phyloP scores from a whole-genome alignment of 2,329 filamentous ascomycete genomes.

The Beauveria varroae region DNA sequence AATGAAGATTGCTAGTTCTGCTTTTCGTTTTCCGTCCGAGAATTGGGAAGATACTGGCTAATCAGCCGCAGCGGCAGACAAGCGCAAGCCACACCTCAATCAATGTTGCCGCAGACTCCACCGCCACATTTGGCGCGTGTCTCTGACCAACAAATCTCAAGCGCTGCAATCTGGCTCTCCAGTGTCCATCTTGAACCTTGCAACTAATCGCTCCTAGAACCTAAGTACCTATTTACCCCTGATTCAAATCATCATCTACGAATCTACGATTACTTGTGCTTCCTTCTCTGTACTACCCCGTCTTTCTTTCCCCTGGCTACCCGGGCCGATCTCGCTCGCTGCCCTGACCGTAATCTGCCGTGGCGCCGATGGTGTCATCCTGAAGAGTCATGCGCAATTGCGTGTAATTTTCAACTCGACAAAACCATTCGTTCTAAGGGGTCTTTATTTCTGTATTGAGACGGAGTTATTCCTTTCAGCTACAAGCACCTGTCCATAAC shows the following conservation, averaged over 20 bases:
- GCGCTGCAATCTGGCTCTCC: background rate
- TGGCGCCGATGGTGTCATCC: conserved; percentile 12
- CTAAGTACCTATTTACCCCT: background rate
- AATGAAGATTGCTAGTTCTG: too few species aligned
- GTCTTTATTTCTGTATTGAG: background rate
- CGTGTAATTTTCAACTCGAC: background rate
- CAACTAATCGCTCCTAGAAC: background rate
- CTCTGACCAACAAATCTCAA: background rate
- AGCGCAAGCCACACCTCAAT: too few species aligned
- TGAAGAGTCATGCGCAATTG: conserved; percentile 9
- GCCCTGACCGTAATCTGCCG: background rate
- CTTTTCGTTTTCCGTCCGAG: too few species aligned
- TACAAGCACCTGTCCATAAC: too few species aligned
- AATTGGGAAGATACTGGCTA: too few species aligned
- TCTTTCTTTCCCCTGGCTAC: background rate
- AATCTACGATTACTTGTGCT: background rate
- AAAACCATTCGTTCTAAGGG: too few species aligned
- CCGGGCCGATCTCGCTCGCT: conserved; percentile 3
- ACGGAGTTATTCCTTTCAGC: background rate
- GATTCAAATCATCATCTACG: background rate
- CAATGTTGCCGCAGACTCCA: background rate
- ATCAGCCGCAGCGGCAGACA: too few species aligned
- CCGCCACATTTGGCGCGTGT: background rate
- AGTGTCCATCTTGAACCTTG: background rate
- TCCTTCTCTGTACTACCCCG: background rate